Evolutionary conservation across 139 green algal genomes (phyloP), one percentile per base, ranked within the genome.

Genomic region (Picochlorum sp.): DNA sequence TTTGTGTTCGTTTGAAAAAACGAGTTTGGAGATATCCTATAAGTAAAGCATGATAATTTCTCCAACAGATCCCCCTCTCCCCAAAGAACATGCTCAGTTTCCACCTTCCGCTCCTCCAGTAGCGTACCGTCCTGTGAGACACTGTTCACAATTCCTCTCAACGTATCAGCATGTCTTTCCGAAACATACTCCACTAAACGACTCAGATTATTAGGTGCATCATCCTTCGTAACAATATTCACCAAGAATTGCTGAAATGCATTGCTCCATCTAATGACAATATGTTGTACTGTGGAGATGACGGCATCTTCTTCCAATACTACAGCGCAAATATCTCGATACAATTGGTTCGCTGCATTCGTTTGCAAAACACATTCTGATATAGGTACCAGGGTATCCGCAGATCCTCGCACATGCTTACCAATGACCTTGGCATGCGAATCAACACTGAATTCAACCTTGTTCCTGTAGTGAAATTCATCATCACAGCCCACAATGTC

Each of bases 1-100:
- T n/a, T 13, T 0, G 76, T 87, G 74, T 96, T 96, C 62, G 81
- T 86, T 68, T 97, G 90, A 68, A 96, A 96, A 71, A 97, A 97
- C 3, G 78, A 85, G 5, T 74, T 73, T 3, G 86, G 67, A 0
- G 77, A 89, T 3, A 96, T 75, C 20, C 77, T 51, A 70, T 92
- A 94, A 10, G 72, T 60, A 34, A 92, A 60, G 1, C 80, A 82
- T 23, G 64, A 66, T 66, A 95, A 55, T 2, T 44, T 49, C 58
- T 94, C 80, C 16, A 45, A 11, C 49, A 77, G 45, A 31, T 50
- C 41, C 3, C 45, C 23, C 26, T 49, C 9, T 26, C 70, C 70
- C 13, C 44, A 31, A 28, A 77, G 60, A 37, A 59, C 26, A 21
- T 73, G 49, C 63, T 78, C 61, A 23, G 18, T n/a, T 15, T 31